These are phyloP conservation scores for Trametes cinnabarina DNA, from an alignment of 768 basidiomycete genomes.

Conservation along the genomic window DNA sequence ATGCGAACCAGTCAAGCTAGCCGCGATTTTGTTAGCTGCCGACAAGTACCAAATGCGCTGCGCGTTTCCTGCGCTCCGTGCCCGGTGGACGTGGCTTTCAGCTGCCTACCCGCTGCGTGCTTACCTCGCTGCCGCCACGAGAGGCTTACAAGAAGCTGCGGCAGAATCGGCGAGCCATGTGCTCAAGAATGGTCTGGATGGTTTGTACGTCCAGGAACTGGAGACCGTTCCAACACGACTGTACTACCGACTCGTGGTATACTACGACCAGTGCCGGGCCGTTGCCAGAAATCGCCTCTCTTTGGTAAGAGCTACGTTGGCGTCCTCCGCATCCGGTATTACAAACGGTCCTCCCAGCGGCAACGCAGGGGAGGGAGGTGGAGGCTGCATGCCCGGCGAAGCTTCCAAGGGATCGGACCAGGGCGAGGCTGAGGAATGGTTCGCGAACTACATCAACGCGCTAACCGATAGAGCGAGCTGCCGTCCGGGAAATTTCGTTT, in stretches of 20 bases:
- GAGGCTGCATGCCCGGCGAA: too few species aligned
- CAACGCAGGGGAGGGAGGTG: too few species aligned
- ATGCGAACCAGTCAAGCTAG: background rate
- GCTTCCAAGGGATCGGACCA: too few species aligned
- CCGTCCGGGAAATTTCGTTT: too few species aligned
- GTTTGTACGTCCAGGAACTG: background rate
- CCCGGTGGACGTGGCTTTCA: background rate
- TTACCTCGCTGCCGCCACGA: background rate
- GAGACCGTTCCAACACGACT: background rate
- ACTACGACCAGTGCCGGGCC: background rate
- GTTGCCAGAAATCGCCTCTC: background rate
- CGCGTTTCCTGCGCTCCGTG: background rate
- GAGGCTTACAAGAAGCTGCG: background rate
- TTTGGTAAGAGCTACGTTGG: too few species aligned
- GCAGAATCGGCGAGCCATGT: background rate
- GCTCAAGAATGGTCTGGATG: background rate
- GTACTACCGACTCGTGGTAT: background rate
- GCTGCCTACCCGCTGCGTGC: background rate
- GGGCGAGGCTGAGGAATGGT: too few species aligned
- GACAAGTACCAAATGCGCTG: background rate
- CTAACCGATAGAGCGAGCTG: too few species aligned
- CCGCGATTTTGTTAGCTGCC: background rate
- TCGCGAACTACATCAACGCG: too few species aligned
- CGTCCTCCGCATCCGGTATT: too few species aligned
- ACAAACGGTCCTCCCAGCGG: too few species aligned